phyloP scores from a whole-genome alignment of 176 grass and related monocot species.

The Thinopyrum elongatum region DNA sequence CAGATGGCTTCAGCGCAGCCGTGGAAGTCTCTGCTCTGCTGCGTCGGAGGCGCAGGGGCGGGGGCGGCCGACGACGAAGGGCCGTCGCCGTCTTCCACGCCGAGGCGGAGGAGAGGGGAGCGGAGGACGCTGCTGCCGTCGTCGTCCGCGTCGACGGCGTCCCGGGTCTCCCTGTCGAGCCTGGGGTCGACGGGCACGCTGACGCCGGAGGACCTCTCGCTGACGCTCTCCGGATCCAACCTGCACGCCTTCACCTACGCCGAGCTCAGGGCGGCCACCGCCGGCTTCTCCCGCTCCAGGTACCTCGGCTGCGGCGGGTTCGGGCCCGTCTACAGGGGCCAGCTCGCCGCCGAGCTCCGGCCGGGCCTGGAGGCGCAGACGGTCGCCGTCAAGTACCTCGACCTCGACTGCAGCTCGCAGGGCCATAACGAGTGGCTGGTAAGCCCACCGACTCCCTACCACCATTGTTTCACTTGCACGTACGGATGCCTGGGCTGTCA shows the following conservation, averaged over 20 bases:
- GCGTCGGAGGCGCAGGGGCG: not conserved
- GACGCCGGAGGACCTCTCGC: conserved; percentile 65
- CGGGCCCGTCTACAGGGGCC: conserved; percentile 68
- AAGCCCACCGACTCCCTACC: conserved; percentile 1
- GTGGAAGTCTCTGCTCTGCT: conserved; percentile 47
- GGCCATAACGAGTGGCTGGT: conserved; percentile 88
- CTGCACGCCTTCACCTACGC: conserved; percentile 68
- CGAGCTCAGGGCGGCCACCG: conserved; percentile 50
- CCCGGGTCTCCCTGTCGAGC: conserved; percentile 62
- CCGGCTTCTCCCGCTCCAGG: conserved; percentile 60
- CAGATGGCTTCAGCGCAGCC: conserved; percentile 4
- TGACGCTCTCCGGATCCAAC: conserved; percentile 51
- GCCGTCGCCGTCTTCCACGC: not conserved
- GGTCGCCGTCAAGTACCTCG: conserved; percentile 88
- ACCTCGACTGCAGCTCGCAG: conserved; percentile 65
- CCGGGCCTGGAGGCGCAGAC: conserved; percentile 45
- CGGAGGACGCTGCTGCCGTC: not conserved
- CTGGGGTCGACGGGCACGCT: conserved; percentile 48
- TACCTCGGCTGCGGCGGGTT: conserved; percentile 81
- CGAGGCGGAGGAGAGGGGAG: not conserved
- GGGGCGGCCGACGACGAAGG: not conserved
- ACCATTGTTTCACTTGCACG: not conserved
- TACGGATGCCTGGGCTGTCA: not conserved
- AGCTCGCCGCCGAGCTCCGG: conserved; percentile 37
- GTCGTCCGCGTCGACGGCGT: not conserved